Conservation (phyloP, 2,329 filamentous ascomycete species). For the Clonostachys rosea region DNA sequence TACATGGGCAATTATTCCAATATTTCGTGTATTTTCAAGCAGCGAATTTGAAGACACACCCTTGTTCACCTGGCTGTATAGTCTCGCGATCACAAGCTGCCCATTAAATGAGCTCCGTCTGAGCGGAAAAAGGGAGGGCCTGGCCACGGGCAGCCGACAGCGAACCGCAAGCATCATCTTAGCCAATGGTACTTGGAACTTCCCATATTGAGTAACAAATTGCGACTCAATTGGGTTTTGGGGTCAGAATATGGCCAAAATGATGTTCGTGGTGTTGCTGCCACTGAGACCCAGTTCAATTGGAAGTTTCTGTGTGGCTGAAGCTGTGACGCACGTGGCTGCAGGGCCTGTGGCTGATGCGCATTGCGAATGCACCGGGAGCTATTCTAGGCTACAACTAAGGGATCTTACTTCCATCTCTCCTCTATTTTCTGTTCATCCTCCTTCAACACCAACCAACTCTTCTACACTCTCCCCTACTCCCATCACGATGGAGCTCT, state of each 20-base stretch:
- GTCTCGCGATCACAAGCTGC: slow-evolving; percentile 6
- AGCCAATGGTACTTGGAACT: neutral
- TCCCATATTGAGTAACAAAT: too few species aligned
- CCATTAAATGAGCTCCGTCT: too few species aligned
- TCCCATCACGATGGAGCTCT: slow-evolving; percentile 71
- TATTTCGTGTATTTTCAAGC: slow-evolving; percentile 70
- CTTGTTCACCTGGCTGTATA: slow-evolving; percentile 3
- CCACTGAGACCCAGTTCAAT: neutral
- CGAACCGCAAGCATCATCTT: slow-evolving; percentile 14
- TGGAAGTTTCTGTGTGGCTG: slow-evolving; percentile 1
- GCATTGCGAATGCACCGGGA: too few species aligned
- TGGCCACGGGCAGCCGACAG: slow-evolving; percentile 11
- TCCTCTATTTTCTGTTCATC: too few species aligned
- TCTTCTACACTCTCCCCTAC: too few species aligned
- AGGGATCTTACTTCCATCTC: too few species aligned
- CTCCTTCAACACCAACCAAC: too few species aligned
- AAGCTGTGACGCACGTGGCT: slow-evolving; percentile 4
- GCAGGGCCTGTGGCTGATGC: too few species aligned
- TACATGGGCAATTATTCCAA: slow-evolving; percentile 97
- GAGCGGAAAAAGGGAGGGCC: slow-evolving; percentile 2
- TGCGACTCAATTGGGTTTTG: neutral
- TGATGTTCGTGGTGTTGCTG: neutral
- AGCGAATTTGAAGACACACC: slow-evolving; percentile 7
- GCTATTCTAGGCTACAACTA: too few species aligned
- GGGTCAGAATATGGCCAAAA: neutral